These are phyloP conservation scores for Thamnidium elegans DNA, from an alignment of 192 early-diverging fungal genomes.

Conservation along the genomic window DNA sequence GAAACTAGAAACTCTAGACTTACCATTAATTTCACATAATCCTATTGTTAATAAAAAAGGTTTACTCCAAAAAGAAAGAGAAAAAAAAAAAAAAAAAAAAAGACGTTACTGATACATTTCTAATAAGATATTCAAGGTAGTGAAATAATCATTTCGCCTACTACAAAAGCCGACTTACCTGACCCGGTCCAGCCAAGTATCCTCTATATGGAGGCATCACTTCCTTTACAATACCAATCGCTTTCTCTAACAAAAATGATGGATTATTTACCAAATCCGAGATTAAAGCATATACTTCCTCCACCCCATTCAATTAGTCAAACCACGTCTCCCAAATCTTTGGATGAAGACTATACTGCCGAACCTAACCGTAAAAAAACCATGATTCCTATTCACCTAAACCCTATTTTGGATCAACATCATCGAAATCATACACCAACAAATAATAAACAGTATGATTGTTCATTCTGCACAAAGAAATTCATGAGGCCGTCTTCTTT, in stretches of 20 bases:
- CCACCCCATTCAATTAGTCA: background rate
- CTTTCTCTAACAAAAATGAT: background rate
- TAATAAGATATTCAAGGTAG: too few species aligned
- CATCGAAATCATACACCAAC: background rate
- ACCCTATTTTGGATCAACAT: background rate
- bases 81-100: too few species aligned
- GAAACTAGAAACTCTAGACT: too few species aligned
- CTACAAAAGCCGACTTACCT: background rate
- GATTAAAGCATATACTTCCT: background rate
- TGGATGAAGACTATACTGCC: too few species aligned
- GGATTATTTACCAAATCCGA: background rate
- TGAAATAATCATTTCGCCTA: too few species aligned
- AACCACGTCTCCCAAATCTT: too few species aligned
- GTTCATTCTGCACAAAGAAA: slow-evolving; percentile 9
- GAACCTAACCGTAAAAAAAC: too few species aligned
- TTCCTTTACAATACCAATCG: background rate
- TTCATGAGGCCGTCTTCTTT: slow-evolving; percentile 17
- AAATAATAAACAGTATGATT: slow-evolving; percentile 6
- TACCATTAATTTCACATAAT: too few species aligned
- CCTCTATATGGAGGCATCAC: slow-evolving; percentile 4
- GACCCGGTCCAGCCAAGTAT: background rate
- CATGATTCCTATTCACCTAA: too few species aligned
- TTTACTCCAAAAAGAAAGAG: too few species aligned
- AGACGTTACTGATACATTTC: too few species aligned
- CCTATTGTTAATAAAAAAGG: too few species aligned